phyloP scores from a whole-genome alignment of 495 filamentous ascomycete species.

The Podospora bellae-mahoneyi region DNA sequence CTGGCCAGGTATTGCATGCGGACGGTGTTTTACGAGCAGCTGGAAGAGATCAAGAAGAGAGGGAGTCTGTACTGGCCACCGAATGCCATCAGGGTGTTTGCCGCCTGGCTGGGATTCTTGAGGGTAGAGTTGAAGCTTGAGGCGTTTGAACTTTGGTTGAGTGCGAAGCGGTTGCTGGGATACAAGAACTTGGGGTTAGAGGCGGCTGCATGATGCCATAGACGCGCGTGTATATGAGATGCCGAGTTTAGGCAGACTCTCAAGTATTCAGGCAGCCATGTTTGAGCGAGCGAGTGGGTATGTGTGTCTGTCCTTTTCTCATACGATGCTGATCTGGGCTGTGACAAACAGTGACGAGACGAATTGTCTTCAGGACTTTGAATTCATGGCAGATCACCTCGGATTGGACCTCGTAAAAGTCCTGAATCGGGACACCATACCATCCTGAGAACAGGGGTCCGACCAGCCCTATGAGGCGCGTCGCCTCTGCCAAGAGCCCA shows the following conservation, averaged over 20 bases:
- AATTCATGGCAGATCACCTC: not conserved
- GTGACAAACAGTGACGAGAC: not conserved
- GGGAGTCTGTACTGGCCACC: constrained; percentile 48
- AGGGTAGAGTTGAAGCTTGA: constrained; percentile 54
- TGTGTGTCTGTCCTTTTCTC: not conserved
- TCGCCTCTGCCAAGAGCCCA: not conserved
- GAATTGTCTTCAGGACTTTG: not conserved
- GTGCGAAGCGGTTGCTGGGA: constrained; percentile 48
- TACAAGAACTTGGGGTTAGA: constrained; percentile 14
- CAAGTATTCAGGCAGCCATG: not conserved
- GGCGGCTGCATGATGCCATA: not conserved
- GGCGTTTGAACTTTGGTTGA: constrained; percentile 57
- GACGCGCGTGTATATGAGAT: not conserved
- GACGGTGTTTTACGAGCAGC: constrained; percentile 81
- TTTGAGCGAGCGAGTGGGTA: not conserved
- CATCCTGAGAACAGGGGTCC: not conserved
- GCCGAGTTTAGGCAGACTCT: not conserved
- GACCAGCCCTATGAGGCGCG: not conserved
- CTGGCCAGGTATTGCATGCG: constrained; percentile 88
- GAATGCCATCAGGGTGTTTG: constrained; percentile 46
- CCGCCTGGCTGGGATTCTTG: constrained; percentile 50
- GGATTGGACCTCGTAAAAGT: not conserved
- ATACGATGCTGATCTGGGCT: not conserved
- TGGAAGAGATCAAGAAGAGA: constrained; percentile 59
- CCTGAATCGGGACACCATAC: not conserved